Percentiles rank a stretch among this genome's conserved stretches.
phyloP scores from a whole-genome alignment of 106 monocot species.

The Dendrobium officinale region DNA sequence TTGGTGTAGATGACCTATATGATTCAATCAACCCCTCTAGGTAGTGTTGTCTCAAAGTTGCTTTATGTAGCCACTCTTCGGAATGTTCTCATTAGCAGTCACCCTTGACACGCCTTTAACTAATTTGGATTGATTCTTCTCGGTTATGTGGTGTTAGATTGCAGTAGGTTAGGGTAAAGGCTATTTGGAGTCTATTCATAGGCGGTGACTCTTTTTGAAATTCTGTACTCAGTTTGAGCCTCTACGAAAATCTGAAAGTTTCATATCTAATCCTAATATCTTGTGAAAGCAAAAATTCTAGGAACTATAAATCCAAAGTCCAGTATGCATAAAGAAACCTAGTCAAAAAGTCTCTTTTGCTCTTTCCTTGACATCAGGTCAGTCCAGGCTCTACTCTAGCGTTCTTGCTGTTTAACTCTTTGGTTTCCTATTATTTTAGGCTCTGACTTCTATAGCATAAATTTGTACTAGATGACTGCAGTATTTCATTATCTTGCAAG shows the following conservation, averaged over 20 bases:
- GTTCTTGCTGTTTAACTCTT: not conserved
- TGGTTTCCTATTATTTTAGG: not conserved
- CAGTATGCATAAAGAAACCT: conserved; percentile 1
- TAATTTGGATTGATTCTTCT: not conserved
- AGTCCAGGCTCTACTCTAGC: not conserved
- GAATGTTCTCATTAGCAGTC: not conserved
- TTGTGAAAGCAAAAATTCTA: not conserved
- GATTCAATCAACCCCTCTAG: too few species aligned
- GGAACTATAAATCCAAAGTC: not conserved
- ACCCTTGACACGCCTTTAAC: not conserved
- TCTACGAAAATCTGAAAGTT: not conserved
- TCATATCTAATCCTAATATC: not conserved
- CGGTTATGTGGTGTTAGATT: not conserved
- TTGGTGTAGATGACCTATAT: too few species aligned
- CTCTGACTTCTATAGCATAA: not conserved
- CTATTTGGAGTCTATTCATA: not conserved
- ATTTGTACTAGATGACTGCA: not conserved
- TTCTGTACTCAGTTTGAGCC: not conserved
- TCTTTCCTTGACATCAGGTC: not conserved
- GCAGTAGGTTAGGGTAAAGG: not conserved
- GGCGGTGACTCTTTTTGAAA: not conserved
- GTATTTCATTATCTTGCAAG: not conserved
- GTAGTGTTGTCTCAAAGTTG: too few species aligned
- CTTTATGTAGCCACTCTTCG: not conserved
- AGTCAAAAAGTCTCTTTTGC: not conserved